Evolutionary conservation across 2,329 filamentous ascomycete genomes (phyloP), one percentile per base, ranked within the genome.

Genomic region (Epichloe typhina): DNA sequence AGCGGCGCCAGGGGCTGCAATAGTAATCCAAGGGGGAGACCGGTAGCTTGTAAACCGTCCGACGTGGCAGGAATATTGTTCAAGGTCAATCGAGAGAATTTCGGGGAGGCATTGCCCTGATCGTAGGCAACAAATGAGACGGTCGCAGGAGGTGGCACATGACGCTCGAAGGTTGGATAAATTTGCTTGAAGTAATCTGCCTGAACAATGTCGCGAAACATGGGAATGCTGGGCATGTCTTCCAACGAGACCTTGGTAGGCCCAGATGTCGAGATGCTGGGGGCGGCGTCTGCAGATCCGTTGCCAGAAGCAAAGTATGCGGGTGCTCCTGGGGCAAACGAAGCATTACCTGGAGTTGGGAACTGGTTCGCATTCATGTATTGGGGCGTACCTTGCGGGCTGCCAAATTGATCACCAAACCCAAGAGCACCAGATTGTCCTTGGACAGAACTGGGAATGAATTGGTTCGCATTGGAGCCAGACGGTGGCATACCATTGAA

Each of bases 51-150:
- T 33, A 97, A 74, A 37, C 87, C 84, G 56, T 98, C 93, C 43
- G 82, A 72, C 13, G 83, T 86, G 12, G 86, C 78, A 2, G 93
- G 93, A 54, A 98, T 94, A 67, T 86, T 95, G 69, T 95, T 98
- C 66, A 97, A 73, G 0, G 89, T 95, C 51, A 98, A 77, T 51
- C 93, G 83, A 46, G 89, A 86, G 64, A 88, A 93, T 67, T 96
- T 96, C 36, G 93, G 93, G 93, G 93, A 96, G 5, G 93, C 84
- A 65, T 96, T 98, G 60, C 93, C 93, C 67, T 98, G 93, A 61
- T 98, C 93, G 60, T 83, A 87, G n/a, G 90, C 87, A 38, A 96
- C 85, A 62, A 93, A 97, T 2, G 93, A 89, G 21, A 93, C 78
- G 5, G 86, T 81, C 13, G 90, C 87, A 2, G 93, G 89, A 45